Evolutionary conservation across 805 yeast species (phyloP), one percentile per base, ranked within the genome.

Genomic region (Pichia nakasei): DNA sequence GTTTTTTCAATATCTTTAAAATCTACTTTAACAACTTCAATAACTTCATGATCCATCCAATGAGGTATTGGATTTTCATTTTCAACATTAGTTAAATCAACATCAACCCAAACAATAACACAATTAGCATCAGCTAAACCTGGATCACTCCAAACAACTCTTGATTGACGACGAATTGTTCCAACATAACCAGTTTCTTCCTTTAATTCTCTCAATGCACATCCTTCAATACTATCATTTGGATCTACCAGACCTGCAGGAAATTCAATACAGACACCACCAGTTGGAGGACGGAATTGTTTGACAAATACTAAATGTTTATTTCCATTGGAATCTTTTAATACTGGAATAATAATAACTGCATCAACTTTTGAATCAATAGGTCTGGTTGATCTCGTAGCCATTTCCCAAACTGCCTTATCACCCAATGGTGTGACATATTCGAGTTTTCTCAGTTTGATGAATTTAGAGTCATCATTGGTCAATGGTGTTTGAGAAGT

Each of bases 231-330:
- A 1, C 81, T 60, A 60, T 93, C 97, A 42, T 76, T 73, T 1
- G 89, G 86, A 60, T 91, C 98, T 35, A 93, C 75, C 49, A 91
- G 68, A 0, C 98, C 98, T 0, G 98, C 98, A 1, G 98, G 98
- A 59, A 89, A 73, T 63, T 91, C 98, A 49, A 91, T 79, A 56
- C 94, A 82, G 8, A 91, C 86, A 18, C 87, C 91, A 42, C 74
- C 82, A 3, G 83, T 84, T 1, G 98, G 97, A 1, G 97, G 96
- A 45, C 98, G 73, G 66, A 83, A 91, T 61, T 91, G 98, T 58
- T 85, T 86, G 58, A 86, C 91, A 17, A 93, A 66, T 8, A 88
- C 72, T 22, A 76, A 56, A 37, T 64, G 59, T 4, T 78, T 73
- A 19, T 72, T 73, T 18, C 36, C 53, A 42, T 17, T 64, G 3